Percentiles rank a stretch among this genome's conserved stretches.
These are phyloP conservation scores for Ogataea corticis DNA, from an alignment of 805 yeast species.

Conservation along the genomic window DNA sequence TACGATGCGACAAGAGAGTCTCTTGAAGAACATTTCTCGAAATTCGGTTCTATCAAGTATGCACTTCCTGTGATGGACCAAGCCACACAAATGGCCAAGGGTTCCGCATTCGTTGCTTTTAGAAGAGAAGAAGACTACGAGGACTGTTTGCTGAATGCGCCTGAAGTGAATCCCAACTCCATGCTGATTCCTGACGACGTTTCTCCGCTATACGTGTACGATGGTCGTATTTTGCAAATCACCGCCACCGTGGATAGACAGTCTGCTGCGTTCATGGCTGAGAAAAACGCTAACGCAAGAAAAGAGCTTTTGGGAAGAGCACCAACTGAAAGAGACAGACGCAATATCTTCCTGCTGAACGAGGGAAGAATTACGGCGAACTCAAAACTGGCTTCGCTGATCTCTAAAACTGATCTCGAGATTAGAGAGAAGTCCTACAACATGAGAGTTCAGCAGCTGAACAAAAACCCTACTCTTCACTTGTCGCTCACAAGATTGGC, in stretches of 20 bases:
- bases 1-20: conserved; percentile 88
- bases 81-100: conserved; percentile 82
- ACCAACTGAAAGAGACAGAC: conserved; percentile 75
- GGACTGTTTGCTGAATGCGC: conserved; percentile 76
- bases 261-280: conserved; percentile 73
- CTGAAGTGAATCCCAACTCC: conserved; percentile 59
- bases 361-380: conserved; percentile 89
- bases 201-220: conserved; percentile 82
- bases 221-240: conserved; percentile 86
- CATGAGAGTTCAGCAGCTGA: conserved; percentile 84
- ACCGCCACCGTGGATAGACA: conserved; percentile 85
- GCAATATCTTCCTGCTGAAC: conserved; percentile 82
- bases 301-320: conserved; percentile 77
- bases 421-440: conserved; percentile 85
- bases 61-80: conserved; percentile 92
- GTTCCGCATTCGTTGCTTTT: conserved; percentile 95
- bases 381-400: conserved; percentile 71
- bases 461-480: conserved; percentile 88
- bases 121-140: conserved; percentile 57
- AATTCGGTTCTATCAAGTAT: conserved; percentile 86
- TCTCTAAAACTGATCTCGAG: conserved; percentile 75
- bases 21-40: conserved; percentile 71
- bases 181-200: conserved; percentile 90
- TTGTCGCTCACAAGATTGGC: conserved; percentile 94
- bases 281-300: conserved; percentile 70